Conservation (phyloP, 768 basidiomycete species). For the Mycena chlorophos region DNA sequence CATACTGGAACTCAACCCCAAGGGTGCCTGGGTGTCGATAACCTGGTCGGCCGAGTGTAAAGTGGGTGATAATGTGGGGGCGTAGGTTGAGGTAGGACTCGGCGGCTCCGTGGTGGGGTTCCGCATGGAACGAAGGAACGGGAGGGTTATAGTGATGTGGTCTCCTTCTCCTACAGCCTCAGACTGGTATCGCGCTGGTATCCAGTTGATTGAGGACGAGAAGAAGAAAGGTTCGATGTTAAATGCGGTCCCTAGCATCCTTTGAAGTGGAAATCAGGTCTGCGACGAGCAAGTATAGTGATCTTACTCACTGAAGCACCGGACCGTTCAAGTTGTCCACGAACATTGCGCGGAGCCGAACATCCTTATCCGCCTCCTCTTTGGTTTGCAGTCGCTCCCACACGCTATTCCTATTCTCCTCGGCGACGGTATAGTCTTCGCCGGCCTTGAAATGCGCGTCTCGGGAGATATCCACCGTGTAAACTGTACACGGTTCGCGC, state of each 20-base stretch:
- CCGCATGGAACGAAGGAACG: conserved; percentile 47
- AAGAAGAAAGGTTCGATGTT: conserved; percentile 66
- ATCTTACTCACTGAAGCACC: conserved; percentile 38
- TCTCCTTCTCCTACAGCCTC: conserved; percentile 35
- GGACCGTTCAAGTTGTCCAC: conserved; percentile 50
- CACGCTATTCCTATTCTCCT: conserved; percentile 27
- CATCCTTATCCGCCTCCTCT: conserved; percentile 29
- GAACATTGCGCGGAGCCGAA: conserved; percentile 52
- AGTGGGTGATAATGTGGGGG: conserved; percentile 9
- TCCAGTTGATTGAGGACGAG: conserved; percentile 61
- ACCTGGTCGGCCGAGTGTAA: conserved; percentile 28
- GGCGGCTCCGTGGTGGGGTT: conserved; percentile 29
- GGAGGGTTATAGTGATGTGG: conserved; percentile 54
- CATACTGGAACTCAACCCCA: conserved; percentile 41
- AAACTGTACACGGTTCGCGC: conserved; percentile 31
- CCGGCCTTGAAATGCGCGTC: conserved; percentile 33
- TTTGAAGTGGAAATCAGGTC: background rate
- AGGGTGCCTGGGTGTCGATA: conserved; percentile 56
- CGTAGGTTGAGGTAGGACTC: conserved; percentile 23
- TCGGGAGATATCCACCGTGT: conserved; percentile 42
- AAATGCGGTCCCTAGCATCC: conserved; percentile 43
- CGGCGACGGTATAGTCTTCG: conserved; percentile 24
- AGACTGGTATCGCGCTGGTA: conserved; percentile 59
- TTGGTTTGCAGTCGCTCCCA: conserved; percentile 39
- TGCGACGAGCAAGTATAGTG: background rate